Percentiles rank a stretch among this genome's conserved stretches.
These are phyloP conservation scores for Fusarium sacchari DNA, from an alignment of 2,329 filamentous ascomycete genomes.

Conservation along the genomic window DNA sequence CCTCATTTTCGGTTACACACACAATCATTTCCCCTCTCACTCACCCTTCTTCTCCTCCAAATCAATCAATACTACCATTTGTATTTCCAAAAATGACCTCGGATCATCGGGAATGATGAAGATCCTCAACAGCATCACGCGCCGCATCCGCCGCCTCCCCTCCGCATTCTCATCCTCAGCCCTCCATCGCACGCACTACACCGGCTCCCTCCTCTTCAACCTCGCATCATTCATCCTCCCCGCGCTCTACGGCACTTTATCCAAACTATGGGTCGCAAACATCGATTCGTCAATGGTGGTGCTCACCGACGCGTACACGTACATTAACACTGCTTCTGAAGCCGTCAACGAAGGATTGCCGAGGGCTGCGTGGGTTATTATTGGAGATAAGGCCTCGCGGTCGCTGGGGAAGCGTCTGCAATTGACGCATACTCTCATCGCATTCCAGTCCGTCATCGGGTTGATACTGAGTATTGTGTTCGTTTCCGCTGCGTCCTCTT, in stretches of 20 bases:
- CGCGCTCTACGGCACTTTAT: slow-evolving; percentile 73
- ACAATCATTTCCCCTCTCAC: not conserved
- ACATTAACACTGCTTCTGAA: slow-evolving; percentile 73
- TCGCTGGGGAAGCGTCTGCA: slow-evolving; percentile 61
- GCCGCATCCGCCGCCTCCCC: not conserved
- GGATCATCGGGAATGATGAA: not conserved
- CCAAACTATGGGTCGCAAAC: slow-evolving; percentile 76
- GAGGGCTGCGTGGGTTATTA: slow-evolving; percentile 73
- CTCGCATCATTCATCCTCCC: slow-evolving; percentile 70
- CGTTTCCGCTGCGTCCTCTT: slow-evolving; percentile 60
- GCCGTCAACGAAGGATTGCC: slow-evolving; percentile 79
- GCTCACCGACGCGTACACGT: slow-evolving; percentile 66
- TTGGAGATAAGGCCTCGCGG: slow-evolving; percentile 70
- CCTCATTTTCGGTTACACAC: not conserved
- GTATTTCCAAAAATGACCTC: rapidly evolving
- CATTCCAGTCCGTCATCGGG: slow-evolving; percentile 68
- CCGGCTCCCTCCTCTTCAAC: slow-evolving; percentile 71
- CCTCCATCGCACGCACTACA: slow-evolving; percentile 52
- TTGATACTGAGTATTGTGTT: slow-evolving; percentile 70
- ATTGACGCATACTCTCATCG: slow-evolving; percentile 70
- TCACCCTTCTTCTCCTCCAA: rapidly evolving
- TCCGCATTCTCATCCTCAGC: not conserved
- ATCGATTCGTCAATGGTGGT: slow-evolving; percentile 65
- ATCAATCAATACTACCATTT: rapidly evolving
- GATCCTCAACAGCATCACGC: not conserved